A percentile compares a stretch with the other conserved stretches of the same genome.
Conservation (phyloP, 2,329 filamentous ascomycete species). For the Nemania bipapillata region DNA sequence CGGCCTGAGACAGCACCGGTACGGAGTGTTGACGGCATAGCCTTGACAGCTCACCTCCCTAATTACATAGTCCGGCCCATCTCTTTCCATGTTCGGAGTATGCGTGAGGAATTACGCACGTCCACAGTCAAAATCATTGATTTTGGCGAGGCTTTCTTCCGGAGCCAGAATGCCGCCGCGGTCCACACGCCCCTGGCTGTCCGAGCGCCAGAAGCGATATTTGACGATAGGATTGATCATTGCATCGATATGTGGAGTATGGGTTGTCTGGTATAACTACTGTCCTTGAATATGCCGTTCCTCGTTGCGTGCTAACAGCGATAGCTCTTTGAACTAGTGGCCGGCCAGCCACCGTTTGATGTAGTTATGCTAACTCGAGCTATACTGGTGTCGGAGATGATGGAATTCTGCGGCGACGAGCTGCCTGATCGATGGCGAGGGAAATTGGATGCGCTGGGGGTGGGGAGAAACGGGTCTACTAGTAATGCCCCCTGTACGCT, state of each 20-base stretch:
- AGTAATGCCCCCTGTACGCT: conserved; percentile 12
- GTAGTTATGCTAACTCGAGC: neutral
- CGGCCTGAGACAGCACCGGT: conserved; percentile 16
- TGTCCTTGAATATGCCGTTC: neutral
- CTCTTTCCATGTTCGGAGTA: neutral
- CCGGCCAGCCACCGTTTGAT: conserved; percentile 31
- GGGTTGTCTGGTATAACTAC: conserved; percentile 29
- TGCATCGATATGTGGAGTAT: conserved; percentile 33
- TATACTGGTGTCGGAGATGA: conserved; percentile 20
- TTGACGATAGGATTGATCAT: conserved; percentile 22
- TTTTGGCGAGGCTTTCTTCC: conserved; percentile 31
- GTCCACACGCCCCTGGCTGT: conserved; percentile 28
- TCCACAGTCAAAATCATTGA: conserved; percentile 27
- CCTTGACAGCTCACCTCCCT: conserved; percentile 7
- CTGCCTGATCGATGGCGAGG: conserved; percentile 29
- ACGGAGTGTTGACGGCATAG: conserved; percentile 5
- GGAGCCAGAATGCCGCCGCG: neutral
- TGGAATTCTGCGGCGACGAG: conserved; percentile 15
- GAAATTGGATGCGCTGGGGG: conserved; percentile 18
- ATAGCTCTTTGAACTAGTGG: conserved; percentile 31
- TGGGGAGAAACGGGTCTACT: neutral
- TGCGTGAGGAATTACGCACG: conserved; percentile 6
- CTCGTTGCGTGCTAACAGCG: neutral
- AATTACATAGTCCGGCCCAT: conserved; percentile 23
- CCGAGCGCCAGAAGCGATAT: conserved; percentile 29